phyloP scores from a whole-genome alignment of 2,329 filamentous ascomycete species.

The Fusarium cicatricum region DNA sequence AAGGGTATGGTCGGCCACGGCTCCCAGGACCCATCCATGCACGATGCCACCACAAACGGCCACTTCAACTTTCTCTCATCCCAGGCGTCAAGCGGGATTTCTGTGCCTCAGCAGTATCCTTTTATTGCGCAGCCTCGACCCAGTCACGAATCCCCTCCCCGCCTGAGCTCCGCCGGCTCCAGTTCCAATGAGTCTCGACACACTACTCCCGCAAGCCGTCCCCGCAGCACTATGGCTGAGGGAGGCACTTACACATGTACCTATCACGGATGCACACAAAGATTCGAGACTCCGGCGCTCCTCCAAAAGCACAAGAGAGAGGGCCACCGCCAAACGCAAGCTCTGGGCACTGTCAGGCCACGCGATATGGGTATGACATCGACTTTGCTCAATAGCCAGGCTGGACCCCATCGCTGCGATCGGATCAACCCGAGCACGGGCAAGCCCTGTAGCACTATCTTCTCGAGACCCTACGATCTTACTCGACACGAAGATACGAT shows the following conservation, averaged over 20 bases:
- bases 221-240: conserved; percentile 73
- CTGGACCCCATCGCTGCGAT: conserved; percentile 91
- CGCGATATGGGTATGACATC: conserved; percentile 56
- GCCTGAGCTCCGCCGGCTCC: conserved; percentile 55
- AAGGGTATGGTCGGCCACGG: conserved; percentile 44
- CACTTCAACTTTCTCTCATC: conserved; percentile 46
- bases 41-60: conserved; percentile 29
- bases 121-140: conserved; percentile 53
- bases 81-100: conserved; percentile 50
- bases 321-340: conserved; percentile 80
- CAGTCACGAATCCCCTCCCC: conserved; percentile 47
- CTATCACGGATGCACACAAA: conserved; percentile 86
- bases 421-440: conserved; percentile 94
- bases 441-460: conserved; percentile 93
- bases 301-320: conserved; percentile 97
- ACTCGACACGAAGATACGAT: conserved; percentile 98
- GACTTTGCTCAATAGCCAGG: conserved; percentile 79
- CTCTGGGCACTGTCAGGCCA: conserved; percentile 40
- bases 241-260: conserved; percentile 95
- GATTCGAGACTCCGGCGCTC: conserved; percentile 87
- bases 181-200: conserved; percentile 46
- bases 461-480: conserved; percentile 94
- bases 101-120: conserved; percentile 61
- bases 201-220: conserved; percentile 54
- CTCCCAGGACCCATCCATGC: conserved; percentile 25